Evolutionary conservation across 2,329 filamentous ascomycete species (phyloP).

Genomic region (Fusarium kyushuense): DNA sequence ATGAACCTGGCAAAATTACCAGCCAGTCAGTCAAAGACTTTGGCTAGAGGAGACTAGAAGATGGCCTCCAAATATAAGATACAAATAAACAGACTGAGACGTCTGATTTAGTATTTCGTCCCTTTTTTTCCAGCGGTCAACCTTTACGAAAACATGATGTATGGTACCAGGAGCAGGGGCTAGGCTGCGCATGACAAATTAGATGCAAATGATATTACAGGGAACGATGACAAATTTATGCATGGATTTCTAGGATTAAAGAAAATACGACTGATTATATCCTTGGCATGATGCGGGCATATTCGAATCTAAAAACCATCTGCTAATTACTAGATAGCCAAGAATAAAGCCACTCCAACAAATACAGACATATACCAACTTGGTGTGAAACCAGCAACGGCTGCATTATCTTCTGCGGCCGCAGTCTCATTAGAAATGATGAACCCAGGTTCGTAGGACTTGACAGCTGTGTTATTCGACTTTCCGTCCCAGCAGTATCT

Average conservation of each 20-base stretch:
- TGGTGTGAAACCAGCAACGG: background rate
- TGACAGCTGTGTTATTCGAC: slow-evolving; percentile 51
- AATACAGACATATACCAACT: slow-evolving; percentile 14
- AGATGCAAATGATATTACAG: too few species aligned
- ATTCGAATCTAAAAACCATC: background rate
- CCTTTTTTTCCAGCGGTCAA: too few species aligned
- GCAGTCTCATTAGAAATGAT: slow-evolving; percentile 43
- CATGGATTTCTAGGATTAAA: too few species aligned
- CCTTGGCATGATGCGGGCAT: background rate
- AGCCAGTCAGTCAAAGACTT: background rate
- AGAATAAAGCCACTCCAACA: slow-evolving; percentile 1
- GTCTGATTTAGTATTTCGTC: too few species aligned
- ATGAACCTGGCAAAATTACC: background rate
- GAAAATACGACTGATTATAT: background rate
- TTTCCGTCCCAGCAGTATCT: slow-evolving; percentile 95
- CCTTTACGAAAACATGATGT: too few species aligned
- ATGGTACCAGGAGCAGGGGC: too few species aligned
- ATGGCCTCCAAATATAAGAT: too few species aligned
- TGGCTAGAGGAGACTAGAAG: too few species aligned
- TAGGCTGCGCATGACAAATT: too few species aligned
- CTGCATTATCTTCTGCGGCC: slow-evolving; percentile 1
- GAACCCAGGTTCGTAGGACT: slow-evolving; percentile 49
- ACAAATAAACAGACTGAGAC: too few species aligned
- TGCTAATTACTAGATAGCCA: background rate
- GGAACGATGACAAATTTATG: too few species aligned